These are phyloP conservation scores for Gossypium lobatum DNA, from an alignment of 441 rosid species.

Conservation along the genomic window DNA sequence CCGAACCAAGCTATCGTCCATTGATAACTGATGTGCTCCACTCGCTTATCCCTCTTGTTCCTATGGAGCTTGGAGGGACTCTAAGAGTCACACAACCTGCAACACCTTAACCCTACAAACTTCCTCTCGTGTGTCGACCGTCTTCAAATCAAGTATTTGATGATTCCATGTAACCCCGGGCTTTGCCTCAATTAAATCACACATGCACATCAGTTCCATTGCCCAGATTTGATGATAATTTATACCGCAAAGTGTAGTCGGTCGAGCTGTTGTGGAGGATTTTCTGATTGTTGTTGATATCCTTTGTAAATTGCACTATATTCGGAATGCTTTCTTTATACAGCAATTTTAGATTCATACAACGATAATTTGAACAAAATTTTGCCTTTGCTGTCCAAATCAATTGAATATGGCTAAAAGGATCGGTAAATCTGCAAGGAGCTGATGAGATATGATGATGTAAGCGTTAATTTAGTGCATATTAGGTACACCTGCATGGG, in stretches of 20 bases:
- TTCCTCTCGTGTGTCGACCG: not conserved
- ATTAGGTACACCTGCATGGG: not conserved
- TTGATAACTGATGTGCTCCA: conserved; percentile 84
- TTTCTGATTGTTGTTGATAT: conserved; percentile 1
- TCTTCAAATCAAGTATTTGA: not conserved
- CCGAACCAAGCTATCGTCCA: conserved; percentile 90
- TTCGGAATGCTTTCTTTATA: not conserved
- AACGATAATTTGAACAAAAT: not conserved
- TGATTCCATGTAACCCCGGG: not conserved
- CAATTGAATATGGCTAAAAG: not conserved
- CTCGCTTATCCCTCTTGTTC: conserved; percentile 76
- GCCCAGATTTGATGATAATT: not conserved
- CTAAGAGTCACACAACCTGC: conserved; percentile 42
- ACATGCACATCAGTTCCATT: conserved; percentile 2
- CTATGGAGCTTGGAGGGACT: conserved; percentile 87
- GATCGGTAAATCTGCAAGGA: not conserved
- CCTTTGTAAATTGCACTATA: conserved; percentile 22
- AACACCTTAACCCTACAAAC: conserved; percentile 8
- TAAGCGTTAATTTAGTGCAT: not conserved
- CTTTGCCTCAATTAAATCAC: not conserved
- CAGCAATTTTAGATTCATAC: not conserved
- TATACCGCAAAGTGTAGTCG: not conserved
- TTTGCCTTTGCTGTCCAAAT: not conserved
- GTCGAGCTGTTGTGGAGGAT: not conserved
- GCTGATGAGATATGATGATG: not conserved